Evolutionary conservation across 148 eudicot species (phyloP).

Genomic region (Pouteria glomerata): DNA sequence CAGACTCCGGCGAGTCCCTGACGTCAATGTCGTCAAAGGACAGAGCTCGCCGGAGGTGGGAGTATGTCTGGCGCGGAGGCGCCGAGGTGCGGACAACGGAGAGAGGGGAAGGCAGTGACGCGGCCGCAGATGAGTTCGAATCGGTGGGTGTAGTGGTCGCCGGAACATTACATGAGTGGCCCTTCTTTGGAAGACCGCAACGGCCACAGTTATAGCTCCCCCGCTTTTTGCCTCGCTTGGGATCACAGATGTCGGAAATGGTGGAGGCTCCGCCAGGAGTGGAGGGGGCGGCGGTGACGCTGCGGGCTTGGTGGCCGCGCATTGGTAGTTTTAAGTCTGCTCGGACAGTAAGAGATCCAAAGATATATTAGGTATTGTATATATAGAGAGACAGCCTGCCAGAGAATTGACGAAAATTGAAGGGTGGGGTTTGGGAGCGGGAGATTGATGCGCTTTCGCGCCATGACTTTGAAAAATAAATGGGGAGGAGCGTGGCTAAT

Average conservation of each 20-base stretch:
- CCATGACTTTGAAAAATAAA: conserved; percentile 15
- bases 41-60: conserved; percentile 49
- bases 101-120: background rate
- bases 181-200: conserved; percentile 78
- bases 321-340: conserved; percentile 11
- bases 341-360: background rate
- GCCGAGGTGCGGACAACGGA: conserved; percentile 8
- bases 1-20: conserved; percentile 20
- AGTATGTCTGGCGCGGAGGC: conserved; percentile 13
- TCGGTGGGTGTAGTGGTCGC: conserved; percentile 20
- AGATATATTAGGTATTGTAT: conserved; percentile 15
- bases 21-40: conserved; percentile 59
- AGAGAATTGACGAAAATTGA: conserved; percentile 1
- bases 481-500: no score
- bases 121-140: conserved; percentile 13
- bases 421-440: conserved; percentile 26
- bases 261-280: conserved; percentile 31
- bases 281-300: conserved; percentile 22
- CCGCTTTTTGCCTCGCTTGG: conserved; percentile 47
- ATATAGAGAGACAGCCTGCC: background rate
- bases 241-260: conserved; percentile 17
- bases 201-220: conserved; percentile 88
- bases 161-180: conserved; percentile 52
- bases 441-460: conserved; percentile 26
- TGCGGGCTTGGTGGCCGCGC: conserved; percentile 43